Evolutionary conservation across 345 rosid species (phyloP).

Genomic region (Raphanus raphanistrum): DNA sequence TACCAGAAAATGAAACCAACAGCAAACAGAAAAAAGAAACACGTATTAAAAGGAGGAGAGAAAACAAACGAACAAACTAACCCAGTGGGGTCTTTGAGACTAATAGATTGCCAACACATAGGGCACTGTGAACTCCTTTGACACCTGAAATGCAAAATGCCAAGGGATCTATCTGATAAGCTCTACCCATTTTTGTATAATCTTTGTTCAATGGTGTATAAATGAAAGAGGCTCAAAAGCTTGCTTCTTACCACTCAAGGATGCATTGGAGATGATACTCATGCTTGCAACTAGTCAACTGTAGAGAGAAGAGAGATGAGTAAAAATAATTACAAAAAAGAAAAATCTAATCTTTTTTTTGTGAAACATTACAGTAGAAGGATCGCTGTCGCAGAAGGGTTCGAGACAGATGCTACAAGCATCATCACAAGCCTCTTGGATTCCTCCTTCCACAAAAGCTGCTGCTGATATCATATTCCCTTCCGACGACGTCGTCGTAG

Average conservation of each 20-base stretch:
- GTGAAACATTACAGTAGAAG: slow-evolving; percentile 64
- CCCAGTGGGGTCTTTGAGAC: slow-evolving; percentile 91
- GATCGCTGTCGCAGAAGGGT: slow-evolving; percentile 75
- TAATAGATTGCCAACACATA: slow-evolving; percentile 95
- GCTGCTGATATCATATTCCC: slow-evolving; percentile 82
- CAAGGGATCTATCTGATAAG: slow-evolving; percentile 4
- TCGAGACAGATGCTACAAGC: slow-evolving; percentile 98
- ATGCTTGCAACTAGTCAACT: slow-evolving; percentile 88
- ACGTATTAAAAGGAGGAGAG: background rate
- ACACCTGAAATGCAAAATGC: slow-evolving; percentile 53
- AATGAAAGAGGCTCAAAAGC: background rate
- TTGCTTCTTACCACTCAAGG: slow-evolving; percentile 78
- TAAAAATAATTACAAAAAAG: background rate
- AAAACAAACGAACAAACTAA: slow-evolving; percentile 32
- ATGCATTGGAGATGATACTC: slow-evolving; percentile 98
- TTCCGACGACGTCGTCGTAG: slow-evolving; percentile 19
- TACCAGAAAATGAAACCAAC: background rate
- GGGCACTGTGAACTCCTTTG: slow-evolving; percentile 99
- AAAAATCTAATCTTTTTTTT: background rate
- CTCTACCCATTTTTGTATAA: too few relatives aligned
- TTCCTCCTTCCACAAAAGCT: slow-evolving; percentile 96
- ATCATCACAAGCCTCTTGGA: slow-evolving; percentile 96
- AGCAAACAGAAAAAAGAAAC: background rate
- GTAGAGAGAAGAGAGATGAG: slow-evolving; percentile 1
- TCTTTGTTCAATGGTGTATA: background rate